A percentile compares a stretch with the other conserved stretches of the same genome.
phyloP scores from a whole-genome alignment of 257 asterid species.

The Solanum phureja region DNA sequence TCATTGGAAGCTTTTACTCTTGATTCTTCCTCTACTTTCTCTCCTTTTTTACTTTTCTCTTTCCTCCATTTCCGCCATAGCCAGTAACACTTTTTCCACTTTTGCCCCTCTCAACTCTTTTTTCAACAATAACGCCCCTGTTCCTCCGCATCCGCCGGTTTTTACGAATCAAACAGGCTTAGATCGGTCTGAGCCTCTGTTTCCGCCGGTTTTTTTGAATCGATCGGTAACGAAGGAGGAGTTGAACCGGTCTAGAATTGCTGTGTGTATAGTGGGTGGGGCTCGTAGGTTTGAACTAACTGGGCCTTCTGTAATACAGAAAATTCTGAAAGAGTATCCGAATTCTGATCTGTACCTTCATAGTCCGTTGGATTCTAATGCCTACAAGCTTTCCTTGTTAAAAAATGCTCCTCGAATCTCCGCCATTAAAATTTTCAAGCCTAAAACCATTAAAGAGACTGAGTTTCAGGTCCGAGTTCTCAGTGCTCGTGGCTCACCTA shows the following conservation, averaged over 20 bases:
- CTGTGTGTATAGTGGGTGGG: conserved; percentile 96
- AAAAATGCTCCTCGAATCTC: conserved; percentile 69
- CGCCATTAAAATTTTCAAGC: conserved; percentile 54
- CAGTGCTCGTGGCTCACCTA: conserved; percentile 67
- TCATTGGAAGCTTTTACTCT: conserved; percentile 43
- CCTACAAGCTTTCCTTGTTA: conserved; percentile 57
- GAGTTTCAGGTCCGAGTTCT: conserved; percentile 60
- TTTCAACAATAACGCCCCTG: conserved; percentile 11
- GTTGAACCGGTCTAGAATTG: conserved; percentile 46
- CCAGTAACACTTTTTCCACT: not conserved
- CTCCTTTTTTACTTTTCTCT: conserved; percentile 39
- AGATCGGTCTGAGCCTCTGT: not conserved
- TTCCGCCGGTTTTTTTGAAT: not conserved
- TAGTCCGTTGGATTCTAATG: conserved; percentile 61
- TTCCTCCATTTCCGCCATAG: conserved; percentile 18
- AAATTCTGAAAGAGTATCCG: conserved; percentile 44
- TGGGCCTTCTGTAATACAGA: conserved; percentile 74
- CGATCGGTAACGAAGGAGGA: not conserved
- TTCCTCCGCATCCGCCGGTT: not conserved
- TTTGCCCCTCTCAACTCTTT: conserved; percentile 41
- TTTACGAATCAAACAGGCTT: not conserved
- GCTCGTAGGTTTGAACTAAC: conserved; percentile 95
- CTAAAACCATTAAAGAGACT: conserved; percentile 40
- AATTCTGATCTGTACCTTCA: conserved; percentile 76
- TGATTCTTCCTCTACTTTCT: conserved; percentile 42